phyloP scores from a whole-genome alignment of 2,329 filamentous ascomycete species.

The Chalara sp. region DNA sequence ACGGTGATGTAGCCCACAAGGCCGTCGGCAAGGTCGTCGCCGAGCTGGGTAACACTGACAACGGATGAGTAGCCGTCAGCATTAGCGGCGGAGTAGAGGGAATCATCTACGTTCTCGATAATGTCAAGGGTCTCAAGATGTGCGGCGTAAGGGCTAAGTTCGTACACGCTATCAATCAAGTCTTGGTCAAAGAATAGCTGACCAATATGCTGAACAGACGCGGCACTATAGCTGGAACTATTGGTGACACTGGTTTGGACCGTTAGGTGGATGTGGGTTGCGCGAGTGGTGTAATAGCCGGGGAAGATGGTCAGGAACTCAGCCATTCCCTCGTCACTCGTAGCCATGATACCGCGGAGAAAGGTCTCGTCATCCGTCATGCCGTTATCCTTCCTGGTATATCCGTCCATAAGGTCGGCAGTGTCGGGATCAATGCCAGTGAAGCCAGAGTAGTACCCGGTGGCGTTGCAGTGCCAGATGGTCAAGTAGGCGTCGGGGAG shows the following conservation, averaged over 20 bases:
- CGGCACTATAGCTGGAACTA: background rate
- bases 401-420: background rate
- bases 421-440: slow-evolving; percentile 6
- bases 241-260: slow-evolving; percentile 6
- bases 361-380: slow-evolving; percentile 7
- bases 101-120: slow-evolving; percentile 1
- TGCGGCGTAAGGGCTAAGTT: background rate
- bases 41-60: slow-evolving; percentile 20
- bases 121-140: slow-evolving; percentile 3
- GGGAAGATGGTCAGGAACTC: slow-evolving; percentile 10
- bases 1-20: slow-evolving; percentile 30
- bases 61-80: slow-evolving; percentile 3
- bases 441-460: slow-evolving; percentile 27
- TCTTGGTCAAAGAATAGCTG: slow-evolving; percentile 8
- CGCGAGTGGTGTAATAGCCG: slow-evolving; percentile 6
- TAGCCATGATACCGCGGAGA: slow-evolving; percentile 5
- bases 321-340: slow-evolving; percentile 4
- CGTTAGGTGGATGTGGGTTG: slow-evolving; percentile 7
- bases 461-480: slow-evolving; percentile 27
- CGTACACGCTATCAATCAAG: slow-evolving; percentile 2
- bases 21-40: slow-evolving; percentile 26
- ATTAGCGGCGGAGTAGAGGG: background rate
- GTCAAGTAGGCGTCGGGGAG: slow-evolving; percentile 24
- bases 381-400: slow-evolving; percentile 1
- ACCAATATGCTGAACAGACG: slow-evolving; percentile 4